These are phyloP conservation scores for Candida jianshihensis DNA, from an alignment of 805 yeast genomes.

Conservation along the genomic window DNA sequence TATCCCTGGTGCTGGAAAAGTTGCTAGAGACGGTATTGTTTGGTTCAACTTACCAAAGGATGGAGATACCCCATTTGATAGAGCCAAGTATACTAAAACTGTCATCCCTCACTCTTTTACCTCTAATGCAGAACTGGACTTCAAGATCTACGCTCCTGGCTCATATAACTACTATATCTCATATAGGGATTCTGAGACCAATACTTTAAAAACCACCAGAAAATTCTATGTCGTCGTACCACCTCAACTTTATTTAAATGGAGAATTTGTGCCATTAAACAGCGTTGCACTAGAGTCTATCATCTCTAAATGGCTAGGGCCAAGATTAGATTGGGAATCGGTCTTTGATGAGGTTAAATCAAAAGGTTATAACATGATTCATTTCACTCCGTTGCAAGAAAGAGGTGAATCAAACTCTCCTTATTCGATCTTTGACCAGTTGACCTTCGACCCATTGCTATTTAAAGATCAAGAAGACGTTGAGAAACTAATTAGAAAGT, in stretches of 20 bases:
- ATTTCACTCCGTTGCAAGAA: conserved; percentile 87
- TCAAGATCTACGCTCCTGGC: conserved; percentile 68
- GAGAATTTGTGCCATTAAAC: conserved; percentile 59
- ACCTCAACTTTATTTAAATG: conserved; percentile 58
- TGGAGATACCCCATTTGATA: conserved; percentile 37
- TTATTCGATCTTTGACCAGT: conserved; percentile 84
- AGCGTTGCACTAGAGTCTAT: conserved; percentile 78
- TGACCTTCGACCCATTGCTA: conserved; percentile 59
- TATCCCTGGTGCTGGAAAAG: conserved; percentile 68
- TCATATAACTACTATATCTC: conserved; percentile 68
- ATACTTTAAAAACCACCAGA: conserved; percentile 40
- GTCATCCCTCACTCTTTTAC: conserved; percentile 53
- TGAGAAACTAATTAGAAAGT: conserved; percentile 34
- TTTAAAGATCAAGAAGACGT: conserved; percentile 57
- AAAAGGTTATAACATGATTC: conserved; percentile 93
- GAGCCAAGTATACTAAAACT: conserved; percentile 48
- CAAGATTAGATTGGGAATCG: conserved; percentile 54
- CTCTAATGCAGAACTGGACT: conserved; percentile 51
- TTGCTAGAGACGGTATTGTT: conserved; percentile 63
- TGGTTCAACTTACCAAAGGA: conserved; percentile 66
- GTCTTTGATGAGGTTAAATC: conserved; percentile 52
- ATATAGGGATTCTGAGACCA: conserved; percentile 35
- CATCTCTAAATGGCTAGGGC: conserved; percentile 89
- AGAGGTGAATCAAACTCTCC: conserved; percentile 92
- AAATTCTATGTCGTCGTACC: conserved; percentile 73